Evolutionary conservation across 495 filamentous ascomycete species (phyloP).

Genomic region (Amniculicola lignicola): DNA sequence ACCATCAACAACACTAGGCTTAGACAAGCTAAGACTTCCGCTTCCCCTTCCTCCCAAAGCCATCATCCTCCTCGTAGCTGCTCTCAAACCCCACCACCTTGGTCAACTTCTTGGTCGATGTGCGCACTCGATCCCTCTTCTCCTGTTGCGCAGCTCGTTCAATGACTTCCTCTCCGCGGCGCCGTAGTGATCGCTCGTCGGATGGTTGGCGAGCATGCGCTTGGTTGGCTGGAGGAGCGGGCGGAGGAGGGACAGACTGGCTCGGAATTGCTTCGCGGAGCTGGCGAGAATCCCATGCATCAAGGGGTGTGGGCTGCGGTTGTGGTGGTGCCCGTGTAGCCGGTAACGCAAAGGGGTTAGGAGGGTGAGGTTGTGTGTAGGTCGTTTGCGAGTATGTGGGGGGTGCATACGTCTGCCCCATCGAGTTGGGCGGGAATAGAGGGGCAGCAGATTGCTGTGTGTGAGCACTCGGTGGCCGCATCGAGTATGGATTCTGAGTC

Average conservation of each 20-base stretch:
- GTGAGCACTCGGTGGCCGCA: slow-evolving; percentile 14
- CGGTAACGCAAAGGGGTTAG: slow-evolving; percentile 19
- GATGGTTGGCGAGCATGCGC: slow-evolving; percentile 8
- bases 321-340: slow-evolving; percentile 1
- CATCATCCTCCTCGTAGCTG: slow-evolving; percentile 1
- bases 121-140: slow-evolving; percentile 10
- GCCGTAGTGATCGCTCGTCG: slow-evolving; percentile 4
- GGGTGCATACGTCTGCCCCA: background rate
- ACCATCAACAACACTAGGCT: background rate
- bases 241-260: background rate
- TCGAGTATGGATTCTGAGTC: slow-evolving; percentile 9
- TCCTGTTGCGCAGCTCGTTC: background rate
- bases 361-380: slow-evolving; percentile 8
- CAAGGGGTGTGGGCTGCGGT: background rate
- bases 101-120: slow-evolving; percentile 12
- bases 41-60: background rate
- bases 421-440: slow-evolving; percentile 8
- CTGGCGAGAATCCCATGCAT: slow-evolving; percentile 15
- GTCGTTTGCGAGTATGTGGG: background rate
- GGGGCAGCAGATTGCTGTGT: slow-evolving; percentile 1
- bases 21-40: background rate
- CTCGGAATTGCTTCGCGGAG: slow-evolving; percentile 17
- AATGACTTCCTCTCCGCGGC: slow-evolving; percentile 17
- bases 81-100: slow-evolving; percentile 17
- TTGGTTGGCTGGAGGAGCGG: too few species aligned